Conservation (phyloP, 192 early-diverging fungal genomes). For the Podila verticillata region DNA sequence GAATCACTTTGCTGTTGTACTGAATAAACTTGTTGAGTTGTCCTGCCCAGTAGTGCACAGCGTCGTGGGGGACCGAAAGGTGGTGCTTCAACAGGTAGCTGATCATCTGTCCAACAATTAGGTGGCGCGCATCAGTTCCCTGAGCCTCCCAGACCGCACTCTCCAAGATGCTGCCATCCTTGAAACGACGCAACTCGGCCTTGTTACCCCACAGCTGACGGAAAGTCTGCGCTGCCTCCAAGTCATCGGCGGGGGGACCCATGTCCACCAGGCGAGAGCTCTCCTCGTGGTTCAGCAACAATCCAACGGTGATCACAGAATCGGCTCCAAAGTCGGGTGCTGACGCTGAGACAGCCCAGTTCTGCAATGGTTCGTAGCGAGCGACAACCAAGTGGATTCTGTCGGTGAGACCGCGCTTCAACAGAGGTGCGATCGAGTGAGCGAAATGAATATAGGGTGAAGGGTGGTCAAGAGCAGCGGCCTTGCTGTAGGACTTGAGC, state of each 20-base stretch:
- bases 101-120: slow-evolving; percentile 85
- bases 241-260: slow-evolving; percentile 86
- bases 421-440: slow-evolving; percentile 52
- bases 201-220: slow-evolving; percentile 88
- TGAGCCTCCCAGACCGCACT: slow-evolving; percentile 84
- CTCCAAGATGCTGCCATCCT: slow-evolving; percentile 90
- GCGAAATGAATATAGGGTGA: slow-evolving; percentile 58
- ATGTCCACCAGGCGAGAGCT: slow-evolving; percentile 82
- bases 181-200: slow-evolving; percentile 92
- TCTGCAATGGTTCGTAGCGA: slow-evolving; percentile 39
- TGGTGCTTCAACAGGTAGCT: slow-evolving; percentile 81
- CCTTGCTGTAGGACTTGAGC: slow-evolving; percentile 34
- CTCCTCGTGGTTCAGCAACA: slow-evolving; percentile 76
- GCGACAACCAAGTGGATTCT: slow-evolving; percentile 56
- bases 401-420: slow-evolving; percentile 61
- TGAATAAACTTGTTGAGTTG: slow-evolving; percentile 72
- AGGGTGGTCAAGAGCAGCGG: slow-evolving; percentile 54
- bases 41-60: slow-evolving; percentile 70
- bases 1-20: slow-evolving; percentile 58
- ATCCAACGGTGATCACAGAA: slow-evolving; percentile 66
- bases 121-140: slow-evolving; percentile 69
- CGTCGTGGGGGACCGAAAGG: slow-evolving; percentile 61
- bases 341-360: slow-evolving; percentile 54
- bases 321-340: slow-evolving; percentile 36
- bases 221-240: slow-evolving; percentile 72